A percentile compares a stretch with the other conserved stretches of the same genome.
phyloP scores from a whole-genome alignment of 2,329 filamentous ascomycete genomes.

The Chaetomium strumarium region DNA sequence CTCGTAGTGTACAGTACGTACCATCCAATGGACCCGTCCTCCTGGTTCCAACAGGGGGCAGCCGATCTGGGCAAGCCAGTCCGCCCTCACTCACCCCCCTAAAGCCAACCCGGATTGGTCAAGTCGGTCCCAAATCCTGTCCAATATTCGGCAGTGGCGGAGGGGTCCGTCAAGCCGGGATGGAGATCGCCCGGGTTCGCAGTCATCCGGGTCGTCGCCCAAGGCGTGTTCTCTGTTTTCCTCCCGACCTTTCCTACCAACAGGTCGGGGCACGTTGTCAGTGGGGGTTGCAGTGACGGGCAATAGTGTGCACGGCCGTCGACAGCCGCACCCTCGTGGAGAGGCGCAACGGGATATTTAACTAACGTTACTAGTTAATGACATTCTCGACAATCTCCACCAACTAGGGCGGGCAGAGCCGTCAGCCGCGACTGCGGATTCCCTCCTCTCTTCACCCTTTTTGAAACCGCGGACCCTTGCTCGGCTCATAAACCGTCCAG shows the following conservation, averaged over 20 bases:
- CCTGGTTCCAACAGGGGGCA: neutral
- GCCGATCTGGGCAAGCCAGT: neutral
- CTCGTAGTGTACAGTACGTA: neutral
- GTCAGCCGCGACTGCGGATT: constrained; percentile 9
- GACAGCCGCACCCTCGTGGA: neutral
- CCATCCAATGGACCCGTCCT: constrained; percentile 4
- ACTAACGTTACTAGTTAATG: too few relatives aligned
- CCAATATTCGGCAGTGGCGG: constrained; percentile 7
- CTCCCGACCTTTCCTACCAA: neutral
- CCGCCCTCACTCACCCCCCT: constrained; percentile 4
- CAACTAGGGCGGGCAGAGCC: constrained; percentile 4
- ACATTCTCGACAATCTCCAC: neutral
- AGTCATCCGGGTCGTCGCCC: neutral
- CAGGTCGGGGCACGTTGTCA: constrained; percentile 2
- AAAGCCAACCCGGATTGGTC: constrained; percentile 8
- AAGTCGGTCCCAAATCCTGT: constrained; percentile 1
- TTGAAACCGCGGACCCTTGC: neutral
- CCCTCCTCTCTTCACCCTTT: neutral
- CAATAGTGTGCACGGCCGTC: neutral
- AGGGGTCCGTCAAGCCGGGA: neutral
- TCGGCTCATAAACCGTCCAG: neutral
- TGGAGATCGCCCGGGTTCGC: constrained; percentile 8
- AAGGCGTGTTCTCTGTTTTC: neutral
- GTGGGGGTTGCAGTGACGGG: neutral
- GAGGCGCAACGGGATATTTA: neutral